phyloP scores from a whole-genome alignment of 1,139 yeast genomes.

The Suhomyces terraborum region DNA sequence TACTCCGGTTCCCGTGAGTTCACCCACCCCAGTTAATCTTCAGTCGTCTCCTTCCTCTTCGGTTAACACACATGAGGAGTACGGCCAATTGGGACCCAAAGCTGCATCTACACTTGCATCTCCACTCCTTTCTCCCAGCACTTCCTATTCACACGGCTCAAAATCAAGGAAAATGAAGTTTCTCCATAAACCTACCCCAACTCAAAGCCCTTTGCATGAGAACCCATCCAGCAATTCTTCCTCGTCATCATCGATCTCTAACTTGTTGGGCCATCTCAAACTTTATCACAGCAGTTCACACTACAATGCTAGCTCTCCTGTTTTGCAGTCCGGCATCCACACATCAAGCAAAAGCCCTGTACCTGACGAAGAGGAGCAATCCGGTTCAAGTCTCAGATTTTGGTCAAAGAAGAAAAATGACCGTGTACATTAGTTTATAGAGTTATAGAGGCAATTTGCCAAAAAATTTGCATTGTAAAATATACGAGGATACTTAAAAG shows the following conservation, averaged over 20 bases:
- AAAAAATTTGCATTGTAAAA: not conserved
- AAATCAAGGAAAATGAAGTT: slow-evolving; percentile 12
- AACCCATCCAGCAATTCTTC: slow-evolving; percentile 12
- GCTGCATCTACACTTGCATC: slow-evolving; percentile 13
- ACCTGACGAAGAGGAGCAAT: slow-evolving; percentile 6
- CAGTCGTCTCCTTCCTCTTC: slow-evolving; percentile 9
- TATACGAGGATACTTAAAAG: too few species aligned
- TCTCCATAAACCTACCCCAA: slow-evolving; percentile 8
- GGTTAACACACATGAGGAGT: not conserved
- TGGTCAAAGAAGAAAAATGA: slow-evolving; percentile 19
- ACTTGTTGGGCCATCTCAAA: slow-evolving; percentile 34
- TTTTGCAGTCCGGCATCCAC: slow-evolving; percentile 9
- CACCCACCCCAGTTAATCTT: not conserved
- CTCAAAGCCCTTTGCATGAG: slow-evolving; percentile 6
- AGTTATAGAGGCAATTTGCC: slow-evolving; percentile 9
- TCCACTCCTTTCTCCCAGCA: slow-evolving; percentile 15
- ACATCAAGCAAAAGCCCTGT: slow-evolving; percentile 10
- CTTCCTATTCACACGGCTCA: slow-evolving; percentile 7
- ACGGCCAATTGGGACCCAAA: slow-evolving; percentile 5
- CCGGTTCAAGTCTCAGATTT: slow-evolving; percentile 15
- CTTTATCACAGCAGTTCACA: slow-evolving; percentile 13
- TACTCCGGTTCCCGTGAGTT: not conserved
- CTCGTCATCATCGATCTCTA: slow-evolving; percentile 30
- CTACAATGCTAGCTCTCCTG: slow-evolving; percentile 8
- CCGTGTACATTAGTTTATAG: slow-evolving; percentile 11